These are phyloP conservation scores for Pleoardoris graminearum DNA, from an alignment of 2,329 filamentous ascomycete genomes.

Conservation along the genomic window DNA sequence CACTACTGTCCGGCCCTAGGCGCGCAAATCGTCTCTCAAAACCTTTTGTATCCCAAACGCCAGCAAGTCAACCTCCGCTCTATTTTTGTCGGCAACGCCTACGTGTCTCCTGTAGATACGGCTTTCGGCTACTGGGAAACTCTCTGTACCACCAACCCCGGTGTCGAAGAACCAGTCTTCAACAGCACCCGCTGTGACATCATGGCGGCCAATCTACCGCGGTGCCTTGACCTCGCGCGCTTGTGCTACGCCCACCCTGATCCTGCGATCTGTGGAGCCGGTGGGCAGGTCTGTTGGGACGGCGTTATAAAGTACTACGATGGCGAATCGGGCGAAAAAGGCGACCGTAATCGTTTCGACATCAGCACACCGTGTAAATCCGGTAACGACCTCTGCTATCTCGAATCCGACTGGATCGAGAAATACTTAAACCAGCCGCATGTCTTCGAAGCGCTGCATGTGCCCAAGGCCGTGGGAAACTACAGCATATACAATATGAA, in stretches of 20 bases:
- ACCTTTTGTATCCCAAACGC: constrained; percentile 46
- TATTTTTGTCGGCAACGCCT: constrained; percentile 54
- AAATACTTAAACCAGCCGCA: constrained; percentile 41
- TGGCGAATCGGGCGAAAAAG: constrained; percentile 45
- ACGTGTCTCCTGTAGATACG: constrained; percentile 48
- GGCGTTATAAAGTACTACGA: constrained; percentile 49
- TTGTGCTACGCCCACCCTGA: constrained; percentile 49
- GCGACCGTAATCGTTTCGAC: constrained; percentile 50
- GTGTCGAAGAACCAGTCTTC: constrained; percentile 49
- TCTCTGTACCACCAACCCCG: constrained; percentile 52
- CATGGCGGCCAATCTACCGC: constrained; percentile 51
- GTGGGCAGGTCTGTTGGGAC: constrained; percentile 42
- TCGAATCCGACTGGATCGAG: constrained; percentile 30
- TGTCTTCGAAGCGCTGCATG: constrained; percentile 38
- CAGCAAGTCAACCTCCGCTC: constrained; percentile 51
- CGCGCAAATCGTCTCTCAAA: constrained; percentile 51
- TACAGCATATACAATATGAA: constrained; percentile 33
- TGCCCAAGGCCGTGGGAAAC: constrained; percentile 38
- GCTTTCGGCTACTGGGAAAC: constrained; percentile 53
- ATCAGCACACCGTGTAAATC: constrained; percentile 47
- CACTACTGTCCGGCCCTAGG: constrained; percentile 54
- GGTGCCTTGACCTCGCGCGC: constrained; percentile 49
- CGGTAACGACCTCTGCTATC: constrained; percentile 46
- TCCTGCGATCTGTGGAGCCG: constrained; percentile 48
- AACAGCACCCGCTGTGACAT: constrained; percentile 53